These are phyloP conservation scores for Eutypella sp. DNA, from an alignment of 2,329 filamentous ascomycete genomes.

Conservation along the genomic window DNA sequence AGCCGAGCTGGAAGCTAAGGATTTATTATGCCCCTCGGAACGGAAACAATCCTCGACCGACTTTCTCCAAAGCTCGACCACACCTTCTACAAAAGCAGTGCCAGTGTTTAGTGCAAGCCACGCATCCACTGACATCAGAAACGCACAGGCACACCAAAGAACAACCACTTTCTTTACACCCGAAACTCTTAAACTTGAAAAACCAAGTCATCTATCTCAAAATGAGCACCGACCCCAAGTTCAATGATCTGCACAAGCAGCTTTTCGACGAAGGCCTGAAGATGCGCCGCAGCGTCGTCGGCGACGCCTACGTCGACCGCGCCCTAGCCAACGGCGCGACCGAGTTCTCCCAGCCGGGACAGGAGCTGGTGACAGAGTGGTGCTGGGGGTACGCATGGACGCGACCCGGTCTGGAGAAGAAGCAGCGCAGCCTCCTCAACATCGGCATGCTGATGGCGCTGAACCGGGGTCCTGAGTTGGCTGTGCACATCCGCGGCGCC, in stretches of 20 bases:
- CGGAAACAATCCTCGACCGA: too few species aligned
- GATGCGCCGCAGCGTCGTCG: slow-evolving; percentile 55
- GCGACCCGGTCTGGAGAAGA: slow-evolving; percentile 55
- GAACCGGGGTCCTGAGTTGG: slow-evolving; percentile 55
- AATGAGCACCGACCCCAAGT: slow-evolving; percentile 21
- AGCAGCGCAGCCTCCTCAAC: slow-evolving; percentile 58
- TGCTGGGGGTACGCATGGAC: slow-evolving; percentile 63
- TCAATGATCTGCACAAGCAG: slow-evolving; percentile 39
- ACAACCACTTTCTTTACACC: neutral
- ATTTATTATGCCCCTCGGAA: too few species aligned
- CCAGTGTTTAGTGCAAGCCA: too few species aligned
- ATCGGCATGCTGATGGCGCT: slow-evolving; percentile 57
- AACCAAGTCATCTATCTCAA: neutral
- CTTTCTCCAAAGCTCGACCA: too few species aligned
- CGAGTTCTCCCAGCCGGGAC: slow-evolving; percentile 55
- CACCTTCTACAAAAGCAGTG: too few species aligned
- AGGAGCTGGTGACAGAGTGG: slow-evolving; percentile 59
- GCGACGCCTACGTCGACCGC: slow-evolving; percentile 55
- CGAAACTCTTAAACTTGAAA: neutral
- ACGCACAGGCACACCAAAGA: neutral
- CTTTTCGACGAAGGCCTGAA: slow-evolving; percentile 58
- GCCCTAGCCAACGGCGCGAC: slow-evolving; percentile 51
- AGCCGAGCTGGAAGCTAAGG: too few species aligned
- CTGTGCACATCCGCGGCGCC: slow-evolving; percentile 57
- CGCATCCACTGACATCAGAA: too few species aligned